Percentiles rank a stretch among this genome's conserved stretches.
These are phyloP conservation scores for Pestalotiopsis sp. DNA, from an alignment of 2,329 filamentous ascomycete species.

Conservation along the genomic window DNA sequence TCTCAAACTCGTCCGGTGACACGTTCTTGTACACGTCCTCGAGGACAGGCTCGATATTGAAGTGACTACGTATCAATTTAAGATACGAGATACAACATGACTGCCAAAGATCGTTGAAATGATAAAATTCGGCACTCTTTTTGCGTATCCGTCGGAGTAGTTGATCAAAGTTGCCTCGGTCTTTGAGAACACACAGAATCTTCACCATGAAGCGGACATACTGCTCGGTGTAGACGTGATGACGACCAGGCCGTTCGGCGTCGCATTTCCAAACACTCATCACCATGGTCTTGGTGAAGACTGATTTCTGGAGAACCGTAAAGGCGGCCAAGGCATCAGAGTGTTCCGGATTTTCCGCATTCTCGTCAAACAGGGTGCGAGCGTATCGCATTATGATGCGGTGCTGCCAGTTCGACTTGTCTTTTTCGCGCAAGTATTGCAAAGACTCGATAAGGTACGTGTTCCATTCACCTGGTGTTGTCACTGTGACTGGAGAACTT, in stretches of 20 bases:
- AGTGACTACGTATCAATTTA: constrained; percentile 52
- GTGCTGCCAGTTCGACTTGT: constrained; percentile 96
- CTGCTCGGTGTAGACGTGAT: constrained; percentile 88
- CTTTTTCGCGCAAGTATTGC: constrained; percentile 63
- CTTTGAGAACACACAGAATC: constrained; percentile 73
- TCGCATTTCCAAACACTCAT: constrained; percentile 96
- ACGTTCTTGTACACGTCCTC: constrained; percentile 61
- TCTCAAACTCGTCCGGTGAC: constrained; percentile 59
- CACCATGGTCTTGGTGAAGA: constrained; percentile 93
- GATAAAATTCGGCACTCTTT: constrained; percentile 75
- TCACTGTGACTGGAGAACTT: constrained; percentile 50
- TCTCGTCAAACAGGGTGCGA: constrained; percentile 54
- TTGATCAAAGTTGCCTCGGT: constrained; percentile 76
- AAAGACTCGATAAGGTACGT: constrained; percentile 56
- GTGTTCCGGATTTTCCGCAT: constrained; percentile 41
- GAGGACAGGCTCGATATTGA: constrained; percentile 45
- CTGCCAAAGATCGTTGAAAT: constrained; percentile 64
- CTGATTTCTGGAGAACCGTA: constrained; percentile 69
- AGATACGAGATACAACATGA: constrained; percentile 57
- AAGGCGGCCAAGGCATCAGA: constrained; percentile 79
- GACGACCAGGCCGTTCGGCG: constrained; percentile 77
- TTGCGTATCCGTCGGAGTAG: constrained; percentile 80
- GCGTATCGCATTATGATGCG: constrained; percentile 80
- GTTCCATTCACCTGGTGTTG: constrained; percentile 65
- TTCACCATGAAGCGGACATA: constrained; percentile 83